A percentile compares a stretch with the other conserved stretches of the same genome.
Conservation (phyloP, 495 filamentous ascomycete genomes). For the Entonaema liquescens region DNA sequence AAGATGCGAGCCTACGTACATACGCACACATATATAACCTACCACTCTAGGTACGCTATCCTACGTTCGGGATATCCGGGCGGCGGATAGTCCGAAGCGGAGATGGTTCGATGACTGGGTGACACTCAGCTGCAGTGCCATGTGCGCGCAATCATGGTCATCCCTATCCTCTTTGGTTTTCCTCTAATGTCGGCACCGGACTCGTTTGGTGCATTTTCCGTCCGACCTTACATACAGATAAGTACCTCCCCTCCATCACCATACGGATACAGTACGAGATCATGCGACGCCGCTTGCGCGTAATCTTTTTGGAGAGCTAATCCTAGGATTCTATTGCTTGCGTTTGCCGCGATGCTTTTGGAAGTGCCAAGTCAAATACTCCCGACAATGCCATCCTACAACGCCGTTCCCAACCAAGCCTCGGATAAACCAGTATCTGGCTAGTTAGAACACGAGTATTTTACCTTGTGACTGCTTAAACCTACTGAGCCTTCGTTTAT, state of each 20-base stretch:
- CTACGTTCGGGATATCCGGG: slow-evolving; percentile 22
- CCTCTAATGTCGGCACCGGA: slow-evolving; percentile 31
- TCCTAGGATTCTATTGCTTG: neutral
- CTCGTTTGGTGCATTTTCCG: slow-evolving; percentile 24
- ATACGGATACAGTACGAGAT: slow-evolving; percentile 3
- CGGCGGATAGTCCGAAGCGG: slow-evolving; percentile 37
- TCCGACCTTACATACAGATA: slow-evolving; percentile 24
- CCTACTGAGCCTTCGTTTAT: neutral
- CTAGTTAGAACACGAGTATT: slow-evolving; percentile 4
- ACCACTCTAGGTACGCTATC: neutral
- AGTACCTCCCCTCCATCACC: neutral
- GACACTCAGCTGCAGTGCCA: slow-evolving; percentile 32
- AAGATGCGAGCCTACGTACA: neutral
- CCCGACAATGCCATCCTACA: slow-evolving; percentile 19
- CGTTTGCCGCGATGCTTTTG: slow-evolving; percentile 4
- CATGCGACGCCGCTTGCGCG: slow-evolving; percentile 14
- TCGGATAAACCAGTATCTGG: neutral
- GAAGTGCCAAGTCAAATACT: slow-evolving; percentile 21
- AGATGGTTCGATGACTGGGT: slow-evolving; percentile 31
- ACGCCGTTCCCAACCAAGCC: slow-evolving; percentile 12
- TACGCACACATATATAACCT: neutral
- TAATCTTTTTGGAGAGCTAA: neutral
- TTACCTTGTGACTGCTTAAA: neutral
- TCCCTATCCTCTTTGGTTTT: slow-evolving; percentile 17
- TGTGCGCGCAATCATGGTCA: slow-evolving; percentile 38